phyloP scores from a whole-genome alignment of 208 protist genomes.

The Leptomonas pyrrhocoris region DNA sequence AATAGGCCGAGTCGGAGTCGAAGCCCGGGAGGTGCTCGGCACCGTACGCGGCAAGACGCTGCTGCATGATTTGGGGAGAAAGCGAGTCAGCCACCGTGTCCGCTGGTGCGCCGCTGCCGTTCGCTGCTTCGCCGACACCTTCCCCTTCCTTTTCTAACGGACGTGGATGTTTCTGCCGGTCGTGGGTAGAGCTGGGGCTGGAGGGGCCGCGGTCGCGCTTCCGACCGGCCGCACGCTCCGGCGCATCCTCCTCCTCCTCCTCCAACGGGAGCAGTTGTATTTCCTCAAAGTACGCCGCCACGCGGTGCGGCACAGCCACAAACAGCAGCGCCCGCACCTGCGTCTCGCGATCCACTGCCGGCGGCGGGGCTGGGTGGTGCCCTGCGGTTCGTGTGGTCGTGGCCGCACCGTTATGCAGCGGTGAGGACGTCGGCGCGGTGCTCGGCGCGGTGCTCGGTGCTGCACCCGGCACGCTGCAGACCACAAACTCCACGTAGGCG shows the following conservation, averaged over 20 bases:
- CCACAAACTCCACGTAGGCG: conserved; percentile 46
- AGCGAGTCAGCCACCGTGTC: background rate
- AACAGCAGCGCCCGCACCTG: conserved; percentile 25
- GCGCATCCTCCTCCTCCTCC: background rate
- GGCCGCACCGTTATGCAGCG: background rate
- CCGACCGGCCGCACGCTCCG: background rate
- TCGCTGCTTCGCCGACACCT: background rate
- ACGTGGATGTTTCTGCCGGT: background rate
- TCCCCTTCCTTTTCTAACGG: no score
- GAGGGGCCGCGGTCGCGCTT: background rate
- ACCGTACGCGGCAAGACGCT: conserved; percentile 30
- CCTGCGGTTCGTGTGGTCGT: background rate
- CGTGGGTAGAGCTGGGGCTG: background rate
- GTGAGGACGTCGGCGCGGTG: no score
- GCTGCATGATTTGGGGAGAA: conserved; percentile 8
- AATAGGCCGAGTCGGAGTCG: conserved; percentile 65
- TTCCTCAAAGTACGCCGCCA: conserved; percentile 14
- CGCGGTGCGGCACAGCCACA: conserved; percentile 19
- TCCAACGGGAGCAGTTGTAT: background rate
- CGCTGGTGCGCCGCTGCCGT: background rate
- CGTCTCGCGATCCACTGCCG: background rate
- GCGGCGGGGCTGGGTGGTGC: background rate
- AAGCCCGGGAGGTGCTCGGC: conserved; percentile 50
- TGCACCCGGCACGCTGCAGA: conserved; percentile 13
- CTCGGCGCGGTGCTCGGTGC: background rate